A percentile compares a stretch with the other conserved stretches of the same genome.
Conservation (phyloP, 1,284 basidiomycete species). For the Cystobasidium slooffiae region DNA sequence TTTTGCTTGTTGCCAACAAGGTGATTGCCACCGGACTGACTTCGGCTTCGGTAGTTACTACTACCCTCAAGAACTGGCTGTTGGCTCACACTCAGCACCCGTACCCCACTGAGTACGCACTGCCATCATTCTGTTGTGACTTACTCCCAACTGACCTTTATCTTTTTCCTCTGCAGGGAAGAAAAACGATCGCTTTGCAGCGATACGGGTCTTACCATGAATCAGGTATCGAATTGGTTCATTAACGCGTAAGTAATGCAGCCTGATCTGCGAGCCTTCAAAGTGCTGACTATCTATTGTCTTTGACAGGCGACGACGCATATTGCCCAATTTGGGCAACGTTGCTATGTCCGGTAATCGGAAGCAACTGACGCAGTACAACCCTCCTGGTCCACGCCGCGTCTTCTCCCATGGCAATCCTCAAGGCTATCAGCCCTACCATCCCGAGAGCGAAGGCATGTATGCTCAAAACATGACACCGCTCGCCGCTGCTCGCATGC, state of each 20-base stretch:
- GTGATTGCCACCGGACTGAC: not conserved
- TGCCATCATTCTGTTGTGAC: not conserved
- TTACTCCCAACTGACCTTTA: too few species aligned
- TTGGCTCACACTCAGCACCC: conserved; percentile 36
- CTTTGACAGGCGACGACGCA: conserved; percentile 24
- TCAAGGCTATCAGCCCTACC: not conserved
- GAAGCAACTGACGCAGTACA: conserved; percentile 40
- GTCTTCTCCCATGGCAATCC: not conserved
- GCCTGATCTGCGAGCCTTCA: too few species aligned
- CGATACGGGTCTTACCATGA: conserved; percentile 36
- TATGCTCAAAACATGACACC: not conserved
- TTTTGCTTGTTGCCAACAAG: not conserved
- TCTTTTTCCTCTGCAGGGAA: conserved; percentile 11
- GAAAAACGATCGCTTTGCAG: conserved; percentile 36
- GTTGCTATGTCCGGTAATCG: conserved; percentile 31
- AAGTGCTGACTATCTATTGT: not conserved
- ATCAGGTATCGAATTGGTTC: conserved; percentile 43
- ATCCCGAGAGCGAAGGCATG: not conserved
- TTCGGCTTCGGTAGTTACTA: conserved; percentile 7
- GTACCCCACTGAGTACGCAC: conserved; percentile 38
- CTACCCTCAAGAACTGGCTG: conserved; percentile 35
- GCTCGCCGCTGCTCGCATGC: conserved; percentile 4
- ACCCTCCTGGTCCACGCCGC: conserved; percentile 31
- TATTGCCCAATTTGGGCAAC: conserved; percentile 26
- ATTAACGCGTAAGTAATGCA: conserved; percentile 37